A percentile compares a stretch with the other conserved stretches of the same genome.
These are phyloP conservation scores for Pseudevernia furfuracea DNA, from an alignment of 495 filamentous ascomycete species.

Conservation along the genomic window DNA sequence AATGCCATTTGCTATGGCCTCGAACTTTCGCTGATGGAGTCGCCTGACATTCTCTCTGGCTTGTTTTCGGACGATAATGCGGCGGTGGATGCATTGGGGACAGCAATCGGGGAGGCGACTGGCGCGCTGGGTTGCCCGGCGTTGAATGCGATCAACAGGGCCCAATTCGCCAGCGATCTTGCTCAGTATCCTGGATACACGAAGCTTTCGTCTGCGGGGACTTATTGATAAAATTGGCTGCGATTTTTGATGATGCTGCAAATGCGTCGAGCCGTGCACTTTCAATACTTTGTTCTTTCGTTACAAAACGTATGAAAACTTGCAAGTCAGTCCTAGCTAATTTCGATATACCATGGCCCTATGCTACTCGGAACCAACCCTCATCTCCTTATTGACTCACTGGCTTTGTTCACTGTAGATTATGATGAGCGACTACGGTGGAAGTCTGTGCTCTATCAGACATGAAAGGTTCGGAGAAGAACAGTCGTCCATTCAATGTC, in stretches of 20 bases:
- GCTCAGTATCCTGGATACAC: conserved; percentile 26
- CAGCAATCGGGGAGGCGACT: conserved; percentile 20
- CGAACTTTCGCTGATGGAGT: conserved; percentile 35
- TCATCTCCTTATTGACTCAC: not conserved
- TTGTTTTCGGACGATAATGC: conserved; percentile 32
- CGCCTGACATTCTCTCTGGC: conserved; percentile 37
- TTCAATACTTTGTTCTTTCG: not conserved
- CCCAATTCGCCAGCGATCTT: conserved; percentile 26
- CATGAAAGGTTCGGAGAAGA: not conserved
- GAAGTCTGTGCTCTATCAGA: not conserved
- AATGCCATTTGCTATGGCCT: conserved; percentile 44
- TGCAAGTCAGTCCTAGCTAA: not conserved
- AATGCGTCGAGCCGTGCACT: not conserved
- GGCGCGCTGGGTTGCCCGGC: conserved; percentile 25
- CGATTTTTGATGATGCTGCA: not conserved
- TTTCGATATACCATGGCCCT: not conserved
- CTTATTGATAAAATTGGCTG: not conserved
- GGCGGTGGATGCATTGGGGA: conserved; percentile 26
- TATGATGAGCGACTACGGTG: not conserved
- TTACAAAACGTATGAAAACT: not conserved
- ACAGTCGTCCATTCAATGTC: not conserved
- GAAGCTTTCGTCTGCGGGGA: conserved; percentile 17
- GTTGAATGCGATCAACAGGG: conserved; percentile 25
- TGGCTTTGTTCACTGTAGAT: not conserved
- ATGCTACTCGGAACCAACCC: not conserved